These are phyloP conservation scores for Gracilariopsis chorda DNA, from an alignment of 23 red algal genomes.

Conservation along the genomic window DNA sequence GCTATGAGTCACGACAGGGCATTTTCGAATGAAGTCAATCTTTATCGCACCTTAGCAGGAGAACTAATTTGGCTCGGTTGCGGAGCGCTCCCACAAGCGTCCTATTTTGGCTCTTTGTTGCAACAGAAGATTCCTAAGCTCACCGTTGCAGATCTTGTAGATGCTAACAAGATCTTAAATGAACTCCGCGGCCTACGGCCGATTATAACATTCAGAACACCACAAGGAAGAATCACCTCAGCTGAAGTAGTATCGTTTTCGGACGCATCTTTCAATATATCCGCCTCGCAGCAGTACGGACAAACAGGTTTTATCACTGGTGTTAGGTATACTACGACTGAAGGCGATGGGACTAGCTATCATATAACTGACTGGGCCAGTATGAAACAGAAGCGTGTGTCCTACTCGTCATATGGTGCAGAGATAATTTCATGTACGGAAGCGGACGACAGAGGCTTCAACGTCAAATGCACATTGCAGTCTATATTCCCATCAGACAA, in stretches of 20 bases:
- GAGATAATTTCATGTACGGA: constrained; percentile 3
- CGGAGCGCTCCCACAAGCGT: not conserved
- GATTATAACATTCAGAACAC: not conserved
- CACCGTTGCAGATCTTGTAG: not conserved
- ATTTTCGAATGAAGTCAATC: not conserved
- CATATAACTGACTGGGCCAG: not conserved
- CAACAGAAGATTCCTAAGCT: not conserved
- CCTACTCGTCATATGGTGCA: constrained; percentile 18
- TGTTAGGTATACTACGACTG: not conserved
- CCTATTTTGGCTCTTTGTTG: constrained; percentile 6
- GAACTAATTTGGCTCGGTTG: not conserved
- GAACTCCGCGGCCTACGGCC: not conserved
- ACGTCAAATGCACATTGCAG: not conserved
- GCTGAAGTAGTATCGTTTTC: not conserved
- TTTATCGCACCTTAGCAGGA: not conserved
- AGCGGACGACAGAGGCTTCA: not conserved
- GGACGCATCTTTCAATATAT: constrained; percentile 20
- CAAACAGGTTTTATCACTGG: not conserved
- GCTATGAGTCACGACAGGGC: not conserved
- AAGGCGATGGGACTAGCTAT: not conserved
- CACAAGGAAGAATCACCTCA: not conserved
- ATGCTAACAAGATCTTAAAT: not conserved
- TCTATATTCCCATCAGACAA: not conserved
- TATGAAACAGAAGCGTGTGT: not conserved
- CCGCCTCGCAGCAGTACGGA: not conserved